These are phyloP conservation scores for Pythium oligandrum DNA, from an alignment of 352 stramenopile species.

Conservation along the genomic window DNA sequence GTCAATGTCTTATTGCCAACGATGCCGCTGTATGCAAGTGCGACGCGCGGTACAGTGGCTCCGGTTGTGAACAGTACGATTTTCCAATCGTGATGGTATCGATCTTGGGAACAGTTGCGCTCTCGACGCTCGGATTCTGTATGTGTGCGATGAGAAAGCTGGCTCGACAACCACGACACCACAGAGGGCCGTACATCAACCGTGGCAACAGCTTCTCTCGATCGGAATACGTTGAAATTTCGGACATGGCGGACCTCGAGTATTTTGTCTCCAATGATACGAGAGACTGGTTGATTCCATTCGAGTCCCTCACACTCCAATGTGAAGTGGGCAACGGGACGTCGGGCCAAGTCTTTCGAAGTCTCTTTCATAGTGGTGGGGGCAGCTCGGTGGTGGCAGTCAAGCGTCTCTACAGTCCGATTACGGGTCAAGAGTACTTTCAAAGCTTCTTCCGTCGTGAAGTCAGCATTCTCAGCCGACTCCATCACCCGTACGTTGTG, in stretches of 20 bases:
- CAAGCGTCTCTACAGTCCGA: conserved; percentile 83
- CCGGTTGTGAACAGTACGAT: conserved; percentile 79
- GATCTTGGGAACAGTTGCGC: conserved; percentile 68
- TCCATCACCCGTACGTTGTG: conserved; percentile 88
- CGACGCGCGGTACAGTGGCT: conserved; percentile 66
- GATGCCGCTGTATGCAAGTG: conserved; percentile 60
- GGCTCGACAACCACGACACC: conserved; percentile 60
- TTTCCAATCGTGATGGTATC: conserved; percentile 82
- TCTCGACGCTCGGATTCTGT: conserved; percentile 80
- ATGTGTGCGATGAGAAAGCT: conserved; percentile 85
- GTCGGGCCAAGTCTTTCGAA: conserved; percentile 87
- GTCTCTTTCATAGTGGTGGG: conserved; percentile 75
- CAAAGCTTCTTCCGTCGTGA: conserved; percentile 88
- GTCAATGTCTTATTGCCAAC: conserved; percentile 49
- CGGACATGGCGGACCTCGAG: conserved; percentile 80
- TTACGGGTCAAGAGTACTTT: conserved; percentile 87
- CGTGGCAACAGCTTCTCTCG: conserved; percentile 63
- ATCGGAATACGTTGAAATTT: conserved; percentile 85
- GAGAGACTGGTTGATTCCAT: conserved; percentile 88
- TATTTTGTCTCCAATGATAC: conserved; percentile 86
- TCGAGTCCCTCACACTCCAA: conserved; percentile 84
- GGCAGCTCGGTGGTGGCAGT: conserved; percentile 83
- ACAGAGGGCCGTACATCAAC: conserved; percentile 39
- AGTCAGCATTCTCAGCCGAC: conserved; percentile 79
- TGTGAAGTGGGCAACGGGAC: conserved; percentile 83